Conservation (phyloP, 441 rosid species). For the Erysimum pusillum region DNA sequence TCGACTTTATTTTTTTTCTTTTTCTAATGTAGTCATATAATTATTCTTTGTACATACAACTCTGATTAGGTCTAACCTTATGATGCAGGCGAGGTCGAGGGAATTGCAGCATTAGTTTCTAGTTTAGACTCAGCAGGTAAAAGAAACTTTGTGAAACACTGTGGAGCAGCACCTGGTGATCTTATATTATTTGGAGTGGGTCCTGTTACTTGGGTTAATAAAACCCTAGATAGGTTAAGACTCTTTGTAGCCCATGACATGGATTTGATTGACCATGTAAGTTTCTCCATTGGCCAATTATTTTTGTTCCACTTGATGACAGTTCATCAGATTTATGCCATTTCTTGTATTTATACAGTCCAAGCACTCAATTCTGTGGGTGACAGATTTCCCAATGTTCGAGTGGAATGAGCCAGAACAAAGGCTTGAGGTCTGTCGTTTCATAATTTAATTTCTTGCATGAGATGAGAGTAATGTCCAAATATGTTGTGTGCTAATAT, state of each 20-base stretch:
- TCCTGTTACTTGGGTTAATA: constrained; percentile 72
- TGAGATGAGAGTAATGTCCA: constrained; percentile 20
- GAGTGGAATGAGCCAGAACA: constrained; percentile 93
- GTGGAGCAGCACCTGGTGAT: constrained; percentile 83
- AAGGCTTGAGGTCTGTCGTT: constrained; percentile 81
- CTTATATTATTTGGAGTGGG: constrained; percentile 94
- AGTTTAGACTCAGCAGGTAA: constrained; percentile 64
- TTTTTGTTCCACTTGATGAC: constrained; percentile 8
- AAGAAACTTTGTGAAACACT: constrained; percentile 60
- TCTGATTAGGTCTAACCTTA: constrained; percentile 14
- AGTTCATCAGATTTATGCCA: constrained; percentile 29
- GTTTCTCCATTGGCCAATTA: constrained; percentile 39
- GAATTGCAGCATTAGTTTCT: constrained; percentile 77
- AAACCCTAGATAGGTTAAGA: constrained; percentile 83
- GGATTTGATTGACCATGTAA: constrained; percentile 81
- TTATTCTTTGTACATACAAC: constrained; percentile 17
- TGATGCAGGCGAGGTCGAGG: constrained; percentile 77
- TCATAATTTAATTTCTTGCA: constrained; percentile 30
- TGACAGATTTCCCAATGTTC: constrained; percentile 97
- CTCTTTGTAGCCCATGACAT: constrained; percentile 69
- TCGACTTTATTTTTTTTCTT: neutral
- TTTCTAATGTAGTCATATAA: neutral
- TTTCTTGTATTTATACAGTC: constrained; percentile 59
- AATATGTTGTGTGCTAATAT: constrained; percentile 28
- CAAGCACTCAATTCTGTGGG: constrained; percentile 90